Evolutionary conservation across 768 basidiomycete genomes (phyloP).

Genomic region (Psilocybe cubensis): DNA sequence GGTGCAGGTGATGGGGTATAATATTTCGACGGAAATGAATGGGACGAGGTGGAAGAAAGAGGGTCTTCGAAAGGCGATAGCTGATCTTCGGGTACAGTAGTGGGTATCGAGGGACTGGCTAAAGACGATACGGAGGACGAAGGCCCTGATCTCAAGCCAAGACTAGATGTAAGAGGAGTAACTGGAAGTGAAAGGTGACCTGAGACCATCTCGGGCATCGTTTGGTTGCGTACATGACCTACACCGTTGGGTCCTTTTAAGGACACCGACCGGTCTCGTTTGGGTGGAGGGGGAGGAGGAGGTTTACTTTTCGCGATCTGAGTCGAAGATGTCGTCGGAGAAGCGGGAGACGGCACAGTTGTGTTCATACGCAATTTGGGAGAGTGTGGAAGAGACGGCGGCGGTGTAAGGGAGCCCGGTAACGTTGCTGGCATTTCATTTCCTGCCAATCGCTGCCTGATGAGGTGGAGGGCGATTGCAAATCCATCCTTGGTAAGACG

Average conservation of each 20-base stretch:
- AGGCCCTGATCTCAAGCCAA: slow-evolving; percentile 1
- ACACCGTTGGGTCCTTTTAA: slow-evolving; percentile 2
- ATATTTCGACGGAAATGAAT: slow-evolving; percentile 2
- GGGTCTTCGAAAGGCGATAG: slow-evolving; percentile 27
- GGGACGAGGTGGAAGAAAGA: not conserved
- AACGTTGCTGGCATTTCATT: slow-evolving; percentile 33
- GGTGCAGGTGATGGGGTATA: slow-evolving; percentile 4
- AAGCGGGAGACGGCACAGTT: not conserved
- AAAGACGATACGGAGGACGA: slow-evolving; percentile 9
- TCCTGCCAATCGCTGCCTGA: slow-evolving; percentile 34
- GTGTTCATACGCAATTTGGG: not conserved
- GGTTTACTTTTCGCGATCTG: slow-evolving; percentile 12
- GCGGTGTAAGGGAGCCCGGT: slow-evolving; percentile 36
- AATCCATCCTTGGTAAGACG: slow-evolving; percentile 41
- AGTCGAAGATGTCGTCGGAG: slow-evolving; percentile 5
- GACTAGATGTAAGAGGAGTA: slow-evolving; percentile 8
- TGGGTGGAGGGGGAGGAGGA: slow-evolving; percentile 18
- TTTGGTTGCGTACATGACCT: not conserved
- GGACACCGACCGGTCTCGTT: slow-evolving; percentile 8
- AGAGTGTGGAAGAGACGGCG: slow-evolving; percentile 26
- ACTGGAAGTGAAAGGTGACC: slow-evolving; percentile 11
- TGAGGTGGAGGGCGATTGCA: slow-evolving; percentile 39
- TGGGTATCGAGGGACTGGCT: not conserved
- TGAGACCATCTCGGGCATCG: slow-evolving; percentile 6
- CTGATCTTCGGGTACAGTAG: not conserved